These are phyloP conservation scores for Dendrobium catenatum DNA, from an alignment of 106 monocot genomes.

Conservation along the genomic window DNA sequence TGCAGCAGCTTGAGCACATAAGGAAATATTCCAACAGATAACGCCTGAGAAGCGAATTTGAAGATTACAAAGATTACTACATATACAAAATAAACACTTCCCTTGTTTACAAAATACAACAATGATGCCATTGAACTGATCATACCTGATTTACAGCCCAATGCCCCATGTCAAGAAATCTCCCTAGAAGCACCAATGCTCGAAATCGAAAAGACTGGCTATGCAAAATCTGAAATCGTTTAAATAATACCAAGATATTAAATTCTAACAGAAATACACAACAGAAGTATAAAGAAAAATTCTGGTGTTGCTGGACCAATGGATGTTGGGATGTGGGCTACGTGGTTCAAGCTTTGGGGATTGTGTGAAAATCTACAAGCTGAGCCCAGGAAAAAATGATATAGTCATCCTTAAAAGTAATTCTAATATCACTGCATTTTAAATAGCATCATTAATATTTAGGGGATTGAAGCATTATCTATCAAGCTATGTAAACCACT, in stretches of 20 bases:
- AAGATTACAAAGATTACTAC: neutral
- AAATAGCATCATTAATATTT: too few species aligned
- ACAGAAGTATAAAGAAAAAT: neutral
- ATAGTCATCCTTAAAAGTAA: neutral
- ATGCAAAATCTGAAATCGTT: constrained; percentile 62
- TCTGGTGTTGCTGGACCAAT: neutral
- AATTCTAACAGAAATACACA: neutral
- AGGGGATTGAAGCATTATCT: too few species aligned
- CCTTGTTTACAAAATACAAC: neutral
- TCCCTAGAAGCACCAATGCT: constrained; percentile 88
- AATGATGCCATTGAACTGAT: neutral
- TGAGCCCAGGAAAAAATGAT: neutral
- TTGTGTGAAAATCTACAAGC: neutral
- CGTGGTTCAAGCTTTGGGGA: neutral
- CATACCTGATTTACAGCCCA: constrained; percentile 96
- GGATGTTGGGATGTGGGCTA: neutral
- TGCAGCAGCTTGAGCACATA: constrained; percentile 91
- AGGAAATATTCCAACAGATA: constrained; percentile 94
- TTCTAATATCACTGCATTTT: neutral
- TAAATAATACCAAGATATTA: neutral
- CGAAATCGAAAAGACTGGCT: constrained; percentile 91
- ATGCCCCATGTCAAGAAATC: constrained; percentile 97
- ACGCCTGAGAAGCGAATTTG: constrained; percentile 44
- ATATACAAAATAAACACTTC: neutral
- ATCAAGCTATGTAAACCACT: too few species aligned